A percentile compares a stretch with the other conserved stretches of the same genome.
Conservation (phyloP, 192 early-diverging fungal genomes). For the Podila epigama region DNA sequence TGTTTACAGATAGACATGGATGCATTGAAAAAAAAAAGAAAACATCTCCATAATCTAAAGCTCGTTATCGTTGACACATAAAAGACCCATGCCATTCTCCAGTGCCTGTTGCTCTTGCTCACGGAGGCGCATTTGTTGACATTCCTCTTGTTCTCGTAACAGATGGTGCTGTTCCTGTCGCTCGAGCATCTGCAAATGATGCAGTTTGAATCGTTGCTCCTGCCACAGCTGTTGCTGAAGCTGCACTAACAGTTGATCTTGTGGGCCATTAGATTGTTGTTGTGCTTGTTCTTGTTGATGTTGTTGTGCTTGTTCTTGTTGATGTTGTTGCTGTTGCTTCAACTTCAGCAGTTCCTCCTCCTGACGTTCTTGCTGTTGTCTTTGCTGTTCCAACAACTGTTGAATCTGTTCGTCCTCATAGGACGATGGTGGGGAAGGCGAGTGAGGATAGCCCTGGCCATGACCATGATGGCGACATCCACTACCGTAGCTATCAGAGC, state of each 20-base stretch:
- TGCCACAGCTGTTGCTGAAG: conserved; percentile 12
- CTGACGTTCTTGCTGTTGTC: background rate
- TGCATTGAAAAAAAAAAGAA: background rate
- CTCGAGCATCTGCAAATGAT: background rate
- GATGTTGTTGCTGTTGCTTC: conserved; percentile 27
- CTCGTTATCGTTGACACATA: background rate
- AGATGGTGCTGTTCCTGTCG: background rate
- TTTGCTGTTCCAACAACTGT: background rate
- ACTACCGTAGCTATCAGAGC: background rate
- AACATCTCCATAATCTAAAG: background rate
- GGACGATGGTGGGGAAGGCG: background rate
- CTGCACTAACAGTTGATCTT: background rate
- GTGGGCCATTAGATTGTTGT: background rate
- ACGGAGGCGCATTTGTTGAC: background rate
- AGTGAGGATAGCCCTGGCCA: background rate
- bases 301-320: conserved; percentile 21
- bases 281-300: conserved; percentile 14
- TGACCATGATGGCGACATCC: background rate
- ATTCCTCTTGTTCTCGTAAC: background rate
- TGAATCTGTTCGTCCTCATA: background rate
- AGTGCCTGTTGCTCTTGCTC: background rate
- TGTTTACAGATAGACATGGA: background rate
- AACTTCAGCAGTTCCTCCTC: conserved; percentile 9
- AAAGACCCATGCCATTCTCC: background rate
- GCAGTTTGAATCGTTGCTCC: background rate